Evolutionary conservation across 495 filamentous ascomycete species (phyloP), one percentile per base, ranked within the genome.

Genomic region (Penicillium simplicissimum): DNA sequence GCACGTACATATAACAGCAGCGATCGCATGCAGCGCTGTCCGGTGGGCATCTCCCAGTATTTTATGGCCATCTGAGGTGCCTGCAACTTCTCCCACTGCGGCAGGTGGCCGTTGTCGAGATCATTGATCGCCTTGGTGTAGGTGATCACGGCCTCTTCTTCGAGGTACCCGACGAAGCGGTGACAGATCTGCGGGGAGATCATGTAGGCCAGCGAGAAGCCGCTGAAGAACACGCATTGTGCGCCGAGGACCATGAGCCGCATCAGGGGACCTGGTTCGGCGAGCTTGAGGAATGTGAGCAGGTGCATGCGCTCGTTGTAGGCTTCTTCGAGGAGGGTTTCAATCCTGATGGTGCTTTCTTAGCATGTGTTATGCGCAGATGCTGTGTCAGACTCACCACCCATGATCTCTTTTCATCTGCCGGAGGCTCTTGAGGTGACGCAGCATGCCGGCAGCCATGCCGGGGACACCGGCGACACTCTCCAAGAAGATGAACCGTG

Each of bases 241-340:
- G 93, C 91, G 11, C 85, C 91, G 35, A 97, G 82, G 40, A 96
- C 89, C 84, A 95, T 89, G 28, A 90, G 62, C 38, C 88, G 87
- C 93, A 96, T 96, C 81, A 96, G 93, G 81, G 83, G 78, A 21
- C 87, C 94, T 0, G 93, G 94, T 66, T 96, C 87, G 55, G 88
- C 89, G 78, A 98, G 87, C 74, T 96, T 93, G 67, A 97, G 84
- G 78, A 97, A 97, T 0, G 91, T 97, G 43, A 98, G 79, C 0
- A 98, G 86, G 64, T 98, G 94, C 91, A 97, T 97, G 2, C 94
- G 85, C 72, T 98, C 95, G 68, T 98, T 98, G 79, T 90, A 96
- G 51, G 87, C 87, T 75, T 98, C 95, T 72, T 97, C 95, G 2
- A 98, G 84, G 0, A 98, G 82, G 0, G 91, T 97, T 71, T 97